Evolutionary conservation across 331 rosid genomes (phyloP).

Genomic region (Quercus tomentella): DNA sequence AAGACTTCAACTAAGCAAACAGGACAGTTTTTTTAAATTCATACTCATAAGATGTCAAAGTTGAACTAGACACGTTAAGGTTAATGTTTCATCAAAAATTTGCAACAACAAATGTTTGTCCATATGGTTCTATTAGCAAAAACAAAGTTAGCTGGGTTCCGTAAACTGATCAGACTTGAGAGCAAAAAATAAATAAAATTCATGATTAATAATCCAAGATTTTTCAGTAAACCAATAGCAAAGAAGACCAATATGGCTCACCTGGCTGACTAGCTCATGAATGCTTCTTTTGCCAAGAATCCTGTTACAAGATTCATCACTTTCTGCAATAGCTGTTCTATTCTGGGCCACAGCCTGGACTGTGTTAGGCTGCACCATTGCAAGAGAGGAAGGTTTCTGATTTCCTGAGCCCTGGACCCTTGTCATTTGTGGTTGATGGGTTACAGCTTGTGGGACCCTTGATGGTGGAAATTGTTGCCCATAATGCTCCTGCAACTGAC

Average conservation of each 20-base stretch:
- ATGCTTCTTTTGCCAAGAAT: conserved; percentile 93
- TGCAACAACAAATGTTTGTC: background rate
- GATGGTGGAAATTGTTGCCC: conserved; percentile 55
- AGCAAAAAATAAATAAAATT: background rate
- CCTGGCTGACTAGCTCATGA: conserved; percentile 85
- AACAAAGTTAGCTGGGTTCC: background rate
- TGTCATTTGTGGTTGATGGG: conserved; percentile 68
- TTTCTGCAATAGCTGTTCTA: conserved; percentile 44
- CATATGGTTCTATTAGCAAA: background rate
- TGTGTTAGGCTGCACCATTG: conserved; percentile 44
- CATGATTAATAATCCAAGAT: background rate
- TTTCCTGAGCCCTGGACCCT: conserved; percentile 59
- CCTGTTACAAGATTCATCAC: conserved; percentile 66
- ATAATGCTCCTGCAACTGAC: conserved; percentile 59
- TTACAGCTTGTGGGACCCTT: conserved; percentile 49
- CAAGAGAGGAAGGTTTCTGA: conserved; percentile 58
- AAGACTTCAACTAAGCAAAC: background rate
- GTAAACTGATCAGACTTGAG: background rate
- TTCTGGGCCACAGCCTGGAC: conserved; percentile 46
- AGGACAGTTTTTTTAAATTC: background rate
- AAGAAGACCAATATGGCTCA: conserved; percentile 7
- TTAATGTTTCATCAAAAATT: background rate
- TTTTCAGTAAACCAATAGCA: background rate
- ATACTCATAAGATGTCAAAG: background rate
- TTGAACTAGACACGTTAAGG: background rate